phyloP scores from a whole-genome alignment of 2,329 filamentous ascomycete genomes.

The Claviceps fusiformis region DNA sequence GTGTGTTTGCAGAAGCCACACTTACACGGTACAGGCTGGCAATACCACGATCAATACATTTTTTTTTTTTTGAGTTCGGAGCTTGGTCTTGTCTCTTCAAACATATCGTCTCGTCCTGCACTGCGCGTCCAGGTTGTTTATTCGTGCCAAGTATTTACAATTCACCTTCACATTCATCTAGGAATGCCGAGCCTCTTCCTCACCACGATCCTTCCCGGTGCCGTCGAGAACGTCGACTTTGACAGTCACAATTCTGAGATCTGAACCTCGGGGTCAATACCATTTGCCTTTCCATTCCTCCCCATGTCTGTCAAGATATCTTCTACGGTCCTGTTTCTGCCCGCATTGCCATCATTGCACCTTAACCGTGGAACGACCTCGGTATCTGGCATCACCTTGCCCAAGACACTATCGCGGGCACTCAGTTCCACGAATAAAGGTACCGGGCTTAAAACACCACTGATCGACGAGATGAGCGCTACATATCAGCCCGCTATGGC shows the following conservation, averaged over 20 bases:
- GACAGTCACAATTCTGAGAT: background rate
- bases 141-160: background rate
- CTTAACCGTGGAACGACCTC: constrained; percentile 10
- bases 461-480: constrained; percentile 38
- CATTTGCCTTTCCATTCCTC: constrained; percentile 1
- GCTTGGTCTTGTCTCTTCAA: background rate
- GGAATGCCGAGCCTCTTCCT: background rate
- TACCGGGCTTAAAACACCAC: constrained; percentile 36
- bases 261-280: background rate
- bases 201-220: background rate
- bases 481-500: constrained; percentile 35
- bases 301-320: constrained; percentile 18
- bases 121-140: background rate
- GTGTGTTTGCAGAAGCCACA: constrained; percentile 3
- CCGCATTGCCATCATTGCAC: constrained; percentile 10
- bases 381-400: constrained; percentile 9
- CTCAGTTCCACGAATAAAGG: constrained; percentile 10
- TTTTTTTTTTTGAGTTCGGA: background rate
- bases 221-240: constrained; percentile 7
- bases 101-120: background rate
- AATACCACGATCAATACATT: background rate
- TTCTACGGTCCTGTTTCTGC: constrained; percentile 10
- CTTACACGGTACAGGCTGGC: constrained; percentile 2
- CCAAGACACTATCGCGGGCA: constrained; percentile 12
- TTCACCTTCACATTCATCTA: background rate